These are phyloP conservation scores for Viola odorata DNA, from an alignment of 345 rosid genomes.

Conservation along the genomic window DNA sequence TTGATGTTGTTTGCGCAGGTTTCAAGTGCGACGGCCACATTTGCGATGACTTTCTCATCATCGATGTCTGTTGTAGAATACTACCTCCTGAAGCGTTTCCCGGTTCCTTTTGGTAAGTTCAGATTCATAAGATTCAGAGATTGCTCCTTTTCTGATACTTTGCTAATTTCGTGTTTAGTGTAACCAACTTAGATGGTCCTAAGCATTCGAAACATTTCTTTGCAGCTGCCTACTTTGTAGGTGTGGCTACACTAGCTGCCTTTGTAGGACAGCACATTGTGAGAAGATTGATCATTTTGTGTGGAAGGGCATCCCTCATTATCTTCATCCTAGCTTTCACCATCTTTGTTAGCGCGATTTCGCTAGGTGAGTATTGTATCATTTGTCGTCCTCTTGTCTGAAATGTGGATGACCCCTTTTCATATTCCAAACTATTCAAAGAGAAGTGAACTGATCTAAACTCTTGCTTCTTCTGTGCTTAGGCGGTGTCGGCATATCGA, in stretches of 20 bases:
- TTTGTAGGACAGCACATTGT: constrained; percentile 41
- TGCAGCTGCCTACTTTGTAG: constrained; percentile 41
- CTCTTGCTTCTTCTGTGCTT: neutral
- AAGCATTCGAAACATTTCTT: neutral
- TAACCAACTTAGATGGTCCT: neutral
- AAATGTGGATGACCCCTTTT: too few species aligned
- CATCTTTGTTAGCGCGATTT: constrained; percentile 42
- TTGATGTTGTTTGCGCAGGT: constrained; percentile 25
- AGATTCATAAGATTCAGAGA: neutral
- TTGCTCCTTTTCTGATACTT: neutral
- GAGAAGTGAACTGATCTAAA: neutral
- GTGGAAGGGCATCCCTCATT: constrained; percentile 49
- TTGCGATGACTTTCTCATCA: constrained; percentile 52
- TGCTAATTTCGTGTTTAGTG: neutral
- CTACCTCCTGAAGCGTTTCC: constrained; percentile 52
- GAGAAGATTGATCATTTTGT: constrained; percentile 30
- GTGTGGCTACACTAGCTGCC: constrained; percentile 41
- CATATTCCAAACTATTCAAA: too few species aligned
- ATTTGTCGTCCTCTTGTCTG: too few species aligned
- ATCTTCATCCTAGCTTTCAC: constrained; percentile 48
- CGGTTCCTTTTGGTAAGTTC: constrained; percentile 41
- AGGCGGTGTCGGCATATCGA: constrained; percentile 51
- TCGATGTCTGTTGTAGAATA: constrained; percentile 59
- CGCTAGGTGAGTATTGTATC: constrained; percentile 34
- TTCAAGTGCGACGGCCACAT: constrained; percentile 56